These are phyloP conservation scores for Lepraria neglecta DNA, from an alignment of 495 filamentous ascomycete species.

Conservation along the genomic window DNA sequence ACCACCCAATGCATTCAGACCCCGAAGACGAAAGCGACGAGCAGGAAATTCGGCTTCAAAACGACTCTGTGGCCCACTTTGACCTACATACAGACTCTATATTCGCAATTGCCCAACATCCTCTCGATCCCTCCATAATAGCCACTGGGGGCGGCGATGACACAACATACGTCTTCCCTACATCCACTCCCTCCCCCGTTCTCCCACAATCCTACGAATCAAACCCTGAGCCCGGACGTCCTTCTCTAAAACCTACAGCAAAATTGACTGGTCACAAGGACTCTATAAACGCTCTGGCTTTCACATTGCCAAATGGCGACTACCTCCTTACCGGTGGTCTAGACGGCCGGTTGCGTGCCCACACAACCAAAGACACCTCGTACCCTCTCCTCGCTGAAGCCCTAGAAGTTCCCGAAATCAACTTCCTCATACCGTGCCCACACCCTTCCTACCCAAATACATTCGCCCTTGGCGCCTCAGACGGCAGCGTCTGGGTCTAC, in stretches of 20 bases:
- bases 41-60: conserved; percentile 72
- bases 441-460: conserved; percentile 62
- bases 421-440: conserved; percentile 80
- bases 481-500: conserved; percentile 95
- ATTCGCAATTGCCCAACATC: conserved; percentile 90
- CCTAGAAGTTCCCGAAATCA: conserved; percentile 88
- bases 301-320: conserved; percentile 75
- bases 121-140: conserved; percentile 65
- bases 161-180: conserved; percentile 74
- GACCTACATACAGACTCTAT: conserved; percentile 81
- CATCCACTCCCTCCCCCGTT: conserved; percentile 55
- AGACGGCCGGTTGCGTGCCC: conserved; percentile 65
- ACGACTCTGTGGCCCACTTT: conserved; percentile 89
- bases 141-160: conserved; percentile 85
- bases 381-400: conserved; percentile 55
- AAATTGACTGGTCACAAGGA: conserved; percentile 83
- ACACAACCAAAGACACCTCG: conserved; percentile 35
- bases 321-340: conserved; percentile 81
- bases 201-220: conserved; percentile 69
- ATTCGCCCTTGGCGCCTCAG: conserved; percentile 84
- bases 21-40: conserved; percentile 57
- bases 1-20: conserved; percentile 68
- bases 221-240: conserved; percentile 51
- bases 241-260: conserved; percentile 54
- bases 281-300: conserved; percentile 77